Evolutionary conservation across 495 filamentous ascomycete genomes (phyloP).

Genomic region (Darksidea phi): DNA sequence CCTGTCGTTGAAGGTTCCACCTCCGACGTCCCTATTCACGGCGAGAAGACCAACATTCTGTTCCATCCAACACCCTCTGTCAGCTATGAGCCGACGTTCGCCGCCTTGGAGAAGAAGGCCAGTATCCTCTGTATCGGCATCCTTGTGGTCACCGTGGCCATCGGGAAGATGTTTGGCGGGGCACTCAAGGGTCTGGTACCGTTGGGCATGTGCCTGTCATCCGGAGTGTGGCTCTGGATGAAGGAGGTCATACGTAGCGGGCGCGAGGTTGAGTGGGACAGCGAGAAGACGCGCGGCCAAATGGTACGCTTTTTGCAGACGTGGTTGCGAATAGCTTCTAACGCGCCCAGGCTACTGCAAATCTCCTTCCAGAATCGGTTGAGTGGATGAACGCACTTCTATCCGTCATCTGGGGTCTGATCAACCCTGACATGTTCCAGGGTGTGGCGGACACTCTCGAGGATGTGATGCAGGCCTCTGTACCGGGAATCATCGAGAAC

Average conservation of each 20-base stretch:
- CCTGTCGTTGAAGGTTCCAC: conserved; percentile 76
- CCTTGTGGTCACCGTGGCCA: conserved; percentile 66
- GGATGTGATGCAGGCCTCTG: conserved; percentile 95
- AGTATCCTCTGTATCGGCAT: conserved; percentile 66
- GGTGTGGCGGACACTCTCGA: conserved; percentile 71
- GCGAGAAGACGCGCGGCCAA: conserved; percentile 79
- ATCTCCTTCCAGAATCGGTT: conserved; percentile 88
- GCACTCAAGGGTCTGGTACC: conserved; percentile 73
- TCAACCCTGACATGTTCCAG: conserved; percentile 91
- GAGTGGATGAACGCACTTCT: conserved; percentile 93
- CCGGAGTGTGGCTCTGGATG: conserved; percentile 82
- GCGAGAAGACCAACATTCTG: conserved; percentile 92
- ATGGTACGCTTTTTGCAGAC: conserved; percentile 55
- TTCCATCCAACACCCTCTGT: conserved; percentile 92
- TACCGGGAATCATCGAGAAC: conserved; percentile 85
- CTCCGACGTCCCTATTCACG: conserved; percentile 90
- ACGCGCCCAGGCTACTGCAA: conserved; percentile 60
- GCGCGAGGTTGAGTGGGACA: conserved; percentile 81
- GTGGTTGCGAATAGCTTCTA: neutral
- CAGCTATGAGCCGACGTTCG: conserved; percentile 82
- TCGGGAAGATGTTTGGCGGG: conserved; percentile 78
- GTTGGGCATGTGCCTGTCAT: conserved; percentile 63
- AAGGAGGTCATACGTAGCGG: conserved; percentile 80
- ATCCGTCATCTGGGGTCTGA: conserved; percentile 77
- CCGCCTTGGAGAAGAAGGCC: conserved; percentile 67